Percentiles rank a stretch among this genome's conserved stretches.
Conservation (phyloP, 257 asterid genomes). For the Salvia rosmarinus region DNA sequence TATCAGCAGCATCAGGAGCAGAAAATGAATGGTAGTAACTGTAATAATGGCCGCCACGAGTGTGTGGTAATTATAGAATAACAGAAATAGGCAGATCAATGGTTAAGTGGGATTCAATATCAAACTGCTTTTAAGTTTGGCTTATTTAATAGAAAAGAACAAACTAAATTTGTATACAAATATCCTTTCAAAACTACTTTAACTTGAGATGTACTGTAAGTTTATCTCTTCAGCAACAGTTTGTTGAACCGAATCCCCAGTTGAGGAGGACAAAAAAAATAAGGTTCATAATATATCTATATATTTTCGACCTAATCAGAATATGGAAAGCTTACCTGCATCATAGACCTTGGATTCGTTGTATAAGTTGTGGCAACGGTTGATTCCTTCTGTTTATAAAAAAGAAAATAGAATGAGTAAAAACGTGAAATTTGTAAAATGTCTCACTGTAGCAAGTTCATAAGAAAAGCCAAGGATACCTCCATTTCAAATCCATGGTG, state of each 20-base stretch:
- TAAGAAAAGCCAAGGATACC: conserved; percentile 47
- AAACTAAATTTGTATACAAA: too few relatives aligned
- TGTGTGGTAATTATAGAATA: background rate
- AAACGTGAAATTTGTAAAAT: conserved; percentile 4
- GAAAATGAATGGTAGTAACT: too few relatives aligned
- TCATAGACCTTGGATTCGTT: conserved; percentile 83
- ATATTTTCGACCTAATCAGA: background rate
- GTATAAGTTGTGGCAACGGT: conserved; percentile 79
- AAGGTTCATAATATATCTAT: background rate
- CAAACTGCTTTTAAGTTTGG: too few relatives aligned
- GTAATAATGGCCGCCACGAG: background rate
- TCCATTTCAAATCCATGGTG: conserved; percentile 82
- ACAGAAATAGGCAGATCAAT: too few relatives aligned
- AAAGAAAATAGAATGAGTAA: background rate
- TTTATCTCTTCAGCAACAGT: background rate
- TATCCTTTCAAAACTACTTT: background rate
- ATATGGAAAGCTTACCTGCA: conserved; percentile 65
- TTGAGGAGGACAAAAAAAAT: conserved; percentile 1
- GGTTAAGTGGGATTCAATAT: background rate
- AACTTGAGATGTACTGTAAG: background rate
- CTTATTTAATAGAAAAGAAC: too few relatives aligned
- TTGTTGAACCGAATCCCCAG: background rate
- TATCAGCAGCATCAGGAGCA: background rate
- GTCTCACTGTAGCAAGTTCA: background rate
- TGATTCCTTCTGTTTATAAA: conserved; percentile 65